Percentiles rank a stretch among this genome's conserved stretches.
phyloP scores from a whole-genome alignment of 2,329 filamentous ascomycete species.

The Beauveria australis region DNA sequence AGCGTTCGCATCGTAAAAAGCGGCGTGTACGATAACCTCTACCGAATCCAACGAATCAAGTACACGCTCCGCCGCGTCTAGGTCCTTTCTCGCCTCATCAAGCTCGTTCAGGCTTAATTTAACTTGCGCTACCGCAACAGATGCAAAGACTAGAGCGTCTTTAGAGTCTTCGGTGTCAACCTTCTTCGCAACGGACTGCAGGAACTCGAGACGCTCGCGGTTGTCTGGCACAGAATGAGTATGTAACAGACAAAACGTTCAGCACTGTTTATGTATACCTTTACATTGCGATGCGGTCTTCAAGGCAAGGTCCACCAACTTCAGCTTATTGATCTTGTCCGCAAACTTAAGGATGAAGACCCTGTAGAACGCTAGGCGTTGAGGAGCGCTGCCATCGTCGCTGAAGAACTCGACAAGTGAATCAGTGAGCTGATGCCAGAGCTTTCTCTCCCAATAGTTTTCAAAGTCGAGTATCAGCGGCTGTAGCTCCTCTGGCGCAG shows the following conservation, averaged over 20 bases:
- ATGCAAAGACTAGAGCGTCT: conserved; percentile 92
- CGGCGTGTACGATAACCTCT: conserved; percentile 88
- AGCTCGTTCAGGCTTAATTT: conserved; percentile 74
- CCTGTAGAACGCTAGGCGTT: conserved; percentile 87
- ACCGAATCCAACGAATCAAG: conserved; percentile 90
- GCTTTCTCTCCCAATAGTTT: conserved; percentile 94
- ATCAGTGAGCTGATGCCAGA: conserved; percentile 98
- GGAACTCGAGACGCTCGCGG: conserved; percentile 75
- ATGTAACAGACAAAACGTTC: neutral
- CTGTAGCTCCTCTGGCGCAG: conserved; percentile 81
- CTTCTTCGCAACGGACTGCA: conserved; percentile 73
- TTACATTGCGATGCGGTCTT: conserved; percentile 78
- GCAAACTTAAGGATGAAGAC: conserved; percentile 93
- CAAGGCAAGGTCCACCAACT: conserved; percentile 85
- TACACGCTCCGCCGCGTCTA: conserved; percentile 80
- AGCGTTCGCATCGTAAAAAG: conserved; percentile 92
- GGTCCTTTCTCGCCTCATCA: conserved; percentile 75
- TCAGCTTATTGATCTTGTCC: conserved; percentile 98
- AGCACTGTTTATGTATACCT: conserved; percentile 39
- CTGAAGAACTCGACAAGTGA: conserved; percentile 82
- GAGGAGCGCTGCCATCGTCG: conserved; percentile 67
- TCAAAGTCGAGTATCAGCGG: conserved; percentile 85
- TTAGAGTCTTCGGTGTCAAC: conserved; percentile 89
- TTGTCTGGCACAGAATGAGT: conserved; percentile 54
- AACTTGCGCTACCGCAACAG: conserved; percentile 79